Evolutionary conservation across 495 filamentous ascomycete genomes (phyloP).

Genomic region (Aspergillus incahuasiensis): DNA sequence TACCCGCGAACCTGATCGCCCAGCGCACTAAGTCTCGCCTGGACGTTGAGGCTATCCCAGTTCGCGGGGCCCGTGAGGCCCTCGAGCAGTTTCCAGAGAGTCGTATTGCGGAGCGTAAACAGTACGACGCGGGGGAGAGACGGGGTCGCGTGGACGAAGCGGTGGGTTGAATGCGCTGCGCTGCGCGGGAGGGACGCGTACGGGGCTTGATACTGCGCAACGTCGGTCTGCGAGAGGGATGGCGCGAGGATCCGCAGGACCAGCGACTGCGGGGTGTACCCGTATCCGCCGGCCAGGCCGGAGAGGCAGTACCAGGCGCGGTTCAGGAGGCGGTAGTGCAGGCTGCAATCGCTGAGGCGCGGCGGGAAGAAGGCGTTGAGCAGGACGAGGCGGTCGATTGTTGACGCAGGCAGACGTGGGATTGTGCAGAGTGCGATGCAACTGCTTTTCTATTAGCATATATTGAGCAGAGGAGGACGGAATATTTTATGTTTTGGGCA

Average conservation of each 20-base stretch:
- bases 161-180: neutral
- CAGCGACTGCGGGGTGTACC: neutral
- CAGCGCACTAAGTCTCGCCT: neutral
- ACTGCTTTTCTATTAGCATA: neutral
- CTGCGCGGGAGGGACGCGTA: neutral
- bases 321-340: conserved; percentile 3
- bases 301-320: neutral
- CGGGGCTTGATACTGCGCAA: neutral
- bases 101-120: neutral
- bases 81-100: neutral
- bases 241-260: neutral
- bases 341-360: neutral
- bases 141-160: neutral
- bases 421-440: conserved; percentile 1
- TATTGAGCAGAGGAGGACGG: too few species aligned
- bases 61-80: neutral
- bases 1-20: neutral
- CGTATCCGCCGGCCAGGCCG: neutral
- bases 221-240: neutral
- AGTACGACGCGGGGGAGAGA: neutral
- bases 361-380: conserved; percentile 4
- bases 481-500: too few species aligned
- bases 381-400: neutral
- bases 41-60: neutral
- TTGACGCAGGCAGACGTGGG: neutral